Base-by-base conservation (phyloP, 1,284 basidiomycete species). In the Trichosporon inkin region DNA sequence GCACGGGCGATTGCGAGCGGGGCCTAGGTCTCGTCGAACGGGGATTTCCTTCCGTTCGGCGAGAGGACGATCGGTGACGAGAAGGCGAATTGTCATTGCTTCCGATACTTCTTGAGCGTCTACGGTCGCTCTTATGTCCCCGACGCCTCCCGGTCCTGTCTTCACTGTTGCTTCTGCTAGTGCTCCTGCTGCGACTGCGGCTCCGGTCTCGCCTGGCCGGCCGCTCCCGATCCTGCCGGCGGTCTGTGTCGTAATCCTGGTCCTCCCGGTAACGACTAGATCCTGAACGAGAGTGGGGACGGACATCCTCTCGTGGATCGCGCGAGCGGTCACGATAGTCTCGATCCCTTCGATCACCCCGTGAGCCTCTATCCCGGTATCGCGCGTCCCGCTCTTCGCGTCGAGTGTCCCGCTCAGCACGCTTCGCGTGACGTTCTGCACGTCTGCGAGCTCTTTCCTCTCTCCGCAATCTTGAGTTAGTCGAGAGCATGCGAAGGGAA, bases 371-470 rank as follows among this genome's bases (percentile, higher is more conserved):
- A 4, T 32, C 28, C 28, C 28, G 28, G 28, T 32, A 32, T 6
- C 58, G 53, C 2, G 57, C 32, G 6, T 22, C 53, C 10, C 58
- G 36, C 10, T 60, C 10, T 20, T 17, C 7, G 16, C 36, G 51
- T 32, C 28, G 35, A 11, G 5, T 13, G 28, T 32, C 28, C 28
- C 28, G 28, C 28, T 32, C 28, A 5, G 4, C 28, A 32, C 28
- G 28, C 8, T 32, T 4, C 4, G 28, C 8, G 28, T 32, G 5
- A 5, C 28, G 28, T 8, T 32, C 28, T 32, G 4, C 28, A 17
- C 72, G 68, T 58, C 72, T 73, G 49, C 69, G 55, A 17, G 72
- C 74, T 24, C 72, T 64, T 41, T 74, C 65, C 40, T 76, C 80
- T 54, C 78, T 78, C 35, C 72, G 58, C 16, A 73, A 39, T 17